These are phyloP conservation scores for Lizonia empirigonia DNA, from an alignment of 2,329 filamentous ascomycete genomes.

Conservation along the genomic window DNA sequence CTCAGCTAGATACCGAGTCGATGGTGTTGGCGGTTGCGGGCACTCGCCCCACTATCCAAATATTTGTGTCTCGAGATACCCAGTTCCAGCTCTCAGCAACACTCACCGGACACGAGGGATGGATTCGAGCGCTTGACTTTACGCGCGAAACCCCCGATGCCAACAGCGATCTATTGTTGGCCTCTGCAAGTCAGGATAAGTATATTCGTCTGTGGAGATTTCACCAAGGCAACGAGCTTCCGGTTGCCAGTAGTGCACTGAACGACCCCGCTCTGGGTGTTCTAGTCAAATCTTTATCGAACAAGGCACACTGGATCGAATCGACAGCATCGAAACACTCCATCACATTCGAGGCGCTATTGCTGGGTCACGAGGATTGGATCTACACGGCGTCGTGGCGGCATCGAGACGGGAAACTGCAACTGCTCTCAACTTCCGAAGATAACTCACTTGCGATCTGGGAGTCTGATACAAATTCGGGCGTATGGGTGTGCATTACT, in stretches of 20 bases:
- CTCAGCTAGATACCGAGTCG: slow-evolving; percentile 61
- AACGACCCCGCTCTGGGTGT: slow-evolving; percentile 63
- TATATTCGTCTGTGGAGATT: slow-evolving; percentile 94
- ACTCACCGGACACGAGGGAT: slow-evolving; percentile 88
- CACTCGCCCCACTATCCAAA: slow-evolving; percentile 79
- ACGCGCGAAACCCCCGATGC: slow-evolving; percentile 62
- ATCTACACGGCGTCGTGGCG: slow-evolving; percentile 88
- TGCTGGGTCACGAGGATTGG: slow-evolving; percentile 97
- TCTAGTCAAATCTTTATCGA: slow-evolving; percentile 77
- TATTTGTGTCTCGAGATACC: slow-evolving; percentile 67
- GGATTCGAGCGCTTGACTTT: slow-evolving; percentile 87
- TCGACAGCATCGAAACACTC: slow-evolving; percentile 68
- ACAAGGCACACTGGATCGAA: slow-evolving; percentile 82
- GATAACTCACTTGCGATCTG: slow-evolving; percentile 95
- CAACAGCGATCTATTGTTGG: slow-evolving; percentile 75
- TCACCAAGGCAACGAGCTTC: slow-evolving; percentile 70
- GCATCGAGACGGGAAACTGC: slow-evolving; percentile 60
- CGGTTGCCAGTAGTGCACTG: slow-evolving; percentile 60
- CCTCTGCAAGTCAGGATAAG: slow-evolving; percentile 96
- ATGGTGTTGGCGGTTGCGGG: slow-evolving; percentile 83
- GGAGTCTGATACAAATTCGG: slow-evolving; percentile 81
- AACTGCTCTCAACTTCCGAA: slow-evolving; percentile 86
- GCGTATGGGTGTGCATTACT: slow-evolving; percentile 87
- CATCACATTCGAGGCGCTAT: slow-evolving; percentile 88
- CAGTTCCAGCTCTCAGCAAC: slow-evolving; percentile 76